Evolutionary conservation across 441 rosid genomes (phyloP).

Genomic region (Flueggea neowawraea): DNA sequence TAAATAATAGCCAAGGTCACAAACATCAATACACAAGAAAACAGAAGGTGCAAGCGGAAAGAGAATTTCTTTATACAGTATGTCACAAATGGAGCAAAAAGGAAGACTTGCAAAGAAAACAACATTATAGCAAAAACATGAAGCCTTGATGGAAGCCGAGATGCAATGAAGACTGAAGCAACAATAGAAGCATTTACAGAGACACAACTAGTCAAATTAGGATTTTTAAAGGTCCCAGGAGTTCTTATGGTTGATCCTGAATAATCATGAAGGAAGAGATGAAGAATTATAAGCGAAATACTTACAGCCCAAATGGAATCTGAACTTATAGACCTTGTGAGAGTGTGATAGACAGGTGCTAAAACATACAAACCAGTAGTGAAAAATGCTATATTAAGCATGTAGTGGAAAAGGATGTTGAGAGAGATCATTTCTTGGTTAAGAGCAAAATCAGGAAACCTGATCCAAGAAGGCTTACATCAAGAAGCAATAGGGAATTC

Average conservation of each 20-base stretch:
- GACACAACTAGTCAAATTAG: conserved; percentile 64
- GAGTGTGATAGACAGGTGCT: conserved; percentile 82
- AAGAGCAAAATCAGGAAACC: conserved; percentile 66
- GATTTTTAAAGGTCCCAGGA: conserved; percentile 56
- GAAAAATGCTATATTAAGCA: conserved; percentile 61
- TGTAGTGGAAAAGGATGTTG: conserved; percentile 51
- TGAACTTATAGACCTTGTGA: conserved; percentile 78
- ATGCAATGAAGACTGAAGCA: conserved; percentile 81
- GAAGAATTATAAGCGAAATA: conserved; percentile 58
- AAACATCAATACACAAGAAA: conserved; percentile 57
- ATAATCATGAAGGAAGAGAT: conserved; percentile 87
- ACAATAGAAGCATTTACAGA: conserved; percentile 78
- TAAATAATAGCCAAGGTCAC: conserved; percentile 53
- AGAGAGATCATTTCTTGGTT: conserved; percentile 74
- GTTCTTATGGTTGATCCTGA: conserved; percentile 63
- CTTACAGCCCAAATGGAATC: conserved; percentile 83
- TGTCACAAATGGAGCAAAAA: conserved; percentile 75
- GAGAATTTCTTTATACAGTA: conserved; percentile 73
- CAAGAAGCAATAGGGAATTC: conserved; percentile 64
- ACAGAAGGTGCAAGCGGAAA: conserved; percentile 47
- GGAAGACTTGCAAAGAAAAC: conserved; percentile 76
- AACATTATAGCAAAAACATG: conserved; percentile 78
- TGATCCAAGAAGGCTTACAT: conserved; percentile 46
- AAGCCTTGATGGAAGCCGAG: conserved; percentile 70
- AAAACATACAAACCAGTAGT: conserved; percentile 55